Evolutionary conservation across 73 alveolate genomes (phyloP), one percentile per base, ranked within the genome.

Genomic region (Paramecium primaurelia): DNA sequence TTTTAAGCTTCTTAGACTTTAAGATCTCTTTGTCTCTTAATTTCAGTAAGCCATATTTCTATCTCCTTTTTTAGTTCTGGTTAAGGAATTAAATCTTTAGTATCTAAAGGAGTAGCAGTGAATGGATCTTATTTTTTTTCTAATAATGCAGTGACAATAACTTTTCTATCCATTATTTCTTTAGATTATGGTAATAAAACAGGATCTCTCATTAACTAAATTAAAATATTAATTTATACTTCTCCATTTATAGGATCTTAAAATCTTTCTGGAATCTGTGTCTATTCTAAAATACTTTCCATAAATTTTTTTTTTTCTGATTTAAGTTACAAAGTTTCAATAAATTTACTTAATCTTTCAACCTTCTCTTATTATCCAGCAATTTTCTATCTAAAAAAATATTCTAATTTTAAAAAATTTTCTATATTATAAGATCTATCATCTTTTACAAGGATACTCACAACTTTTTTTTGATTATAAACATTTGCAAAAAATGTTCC

Each of bases 121-220:
- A 86, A 86, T 18, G 93, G 93, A 86, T 86, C 86, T 40, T 10
- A 30, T 30, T 49, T 49, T 16, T 86, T 73, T 51, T 49, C 68
- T 22, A 86, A 40, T 10, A 86, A 44, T 20, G 54, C 80, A 37
- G 84, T 64, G 36, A 42, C 12, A 4, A 87, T 87, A 16, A 86
- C 73, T 9, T 64, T 58, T 18, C 93, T 87, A 60, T 87, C 93
- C 32, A 87, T 87, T 16, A 87, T 87, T 32, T 45, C 22, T 36
- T 64, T 77, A 22, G 69, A 54, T 54, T 64, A 40, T 12, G 93
- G 93, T 25, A 87, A 77, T 10, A 59, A 18, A 34, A 87, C 93
- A 28, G 93, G 93, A 68, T 87, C 93, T 36, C 37, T 87, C 77
- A 87, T 87, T 25, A 87, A 40, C 86, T 87, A 44, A 18, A 16